Base-by-base conservation (phyloP, 1,284 basidiomycete species). In the Xerocomus cyaneibrunnescens region DNA sequence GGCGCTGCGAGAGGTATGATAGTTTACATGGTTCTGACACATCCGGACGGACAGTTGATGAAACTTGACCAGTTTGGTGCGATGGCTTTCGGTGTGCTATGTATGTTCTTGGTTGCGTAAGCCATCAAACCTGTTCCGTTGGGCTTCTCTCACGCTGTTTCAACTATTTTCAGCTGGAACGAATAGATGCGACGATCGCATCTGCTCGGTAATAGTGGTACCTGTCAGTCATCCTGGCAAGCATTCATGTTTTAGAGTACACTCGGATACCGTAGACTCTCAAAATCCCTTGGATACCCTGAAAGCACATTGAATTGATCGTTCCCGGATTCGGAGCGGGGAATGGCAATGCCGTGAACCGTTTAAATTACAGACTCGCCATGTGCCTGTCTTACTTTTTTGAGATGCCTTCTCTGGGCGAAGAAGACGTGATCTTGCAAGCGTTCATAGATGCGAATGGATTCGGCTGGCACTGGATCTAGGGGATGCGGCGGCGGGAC, bases 51-150 rank as follows among this genome's bases (percentile, higher is more conserved):
- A 55, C 22, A 45, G 50, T 34, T 59, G 52, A 60, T 58, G 54
- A 56, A 61, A 51, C 55, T 53, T 57, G 60, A 54, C 46, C 65
- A 93, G 91, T 94, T 94, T 70, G 84, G 77, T 49, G 92, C 91
- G 45, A 94, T 94, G 92, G 83, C 82, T 39, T 81, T 94, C 69
- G 92, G 92, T 23, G 90, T 94, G 58, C 68, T 81, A 62, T 93
- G 91, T 76, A 93, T 94, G 92, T 87, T 90, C 67, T 67, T 88
- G 62, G 88, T 91, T 65, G 88, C 88, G 87, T 91, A 77, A 82
- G 91, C 85, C 51, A 46, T 57, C 51, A 52, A n/a, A 51, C n/a
- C 28, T 52, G 54, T 45, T 50, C 43, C 27, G 51, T 51, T 55
- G 48, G 58, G 59, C 44, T 56, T 50, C 31, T 52, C 45, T 53